A percentile compares a stretch with the other conserved stretches of the same genome.
These are phyloP conservation scores for Ceratobasidium sp. DNA, from an alignment of 1,284 basidiomycete genomes.

Conservation along the genomic window DNA sequence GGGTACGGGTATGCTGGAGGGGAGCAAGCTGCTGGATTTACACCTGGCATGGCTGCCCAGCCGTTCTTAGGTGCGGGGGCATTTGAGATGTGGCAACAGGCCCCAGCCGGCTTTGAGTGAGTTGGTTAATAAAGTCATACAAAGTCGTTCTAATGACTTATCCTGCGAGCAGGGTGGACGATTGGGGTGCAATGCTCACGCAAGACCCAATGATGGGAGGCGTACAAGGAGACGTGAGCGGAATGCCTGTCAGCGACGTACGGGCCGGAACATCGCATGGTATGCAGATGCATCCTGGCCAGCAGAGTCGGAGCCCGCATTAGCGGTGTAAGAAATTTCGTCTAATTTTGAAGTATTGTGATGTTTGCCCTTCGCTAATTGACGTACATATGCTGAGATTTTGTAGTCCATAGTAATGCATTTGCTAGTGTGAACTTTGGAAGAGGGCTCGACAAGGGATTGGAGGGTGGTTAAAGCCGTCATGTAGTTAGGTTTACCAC, in stretches of 20 bases:
- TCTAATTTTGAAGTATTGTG: not conserved
- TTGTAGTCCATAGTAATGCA: conserved; percentile 28
- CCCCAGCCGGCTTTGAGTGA: conserved; percentile 51
- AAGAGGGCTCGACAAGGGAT: too few relatives aligned
- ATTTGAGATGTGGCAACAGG: conserved; percentile 51
- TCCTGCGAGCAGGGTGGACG: conserved; percentile 49
- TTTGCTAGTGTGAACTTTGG: conserved; percentile 1
- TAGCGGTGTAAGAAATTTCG: not conserved
- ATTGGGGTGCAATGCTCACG: conserved; percentile 49
- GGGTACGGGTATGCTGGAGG: conserved; percentile 22
- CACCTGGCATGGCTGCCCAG: conserved; percentile 30
- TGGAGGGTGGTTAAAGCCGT: too few relatives aligned
- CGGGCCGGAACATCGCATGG: conserved; percentile 24
- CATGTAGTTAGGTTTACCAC: too few relatives aligned
- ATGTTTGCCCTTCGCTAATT: not conserved
- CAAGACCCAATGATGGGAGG: conserved; percentile 30
- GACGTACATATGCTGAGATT: not conserved
- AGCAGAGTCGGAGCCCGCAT: conserved; percentile 21
- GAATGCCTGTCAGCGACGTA: conserved; percentile 8
- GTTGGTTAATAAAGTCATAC: conserved; percentile 15
- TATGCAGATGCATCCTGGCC: conserved; percentile 31
- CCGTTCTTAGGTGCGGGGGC: conserved; percentile 47
- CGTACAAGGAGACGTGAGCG: conserved; percentile 10
- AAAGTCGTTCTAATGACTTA: not conserved
- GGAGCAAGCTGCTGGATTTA: conserved; percentile 22